Conservation (phyloP, 352 stramenopile genomes). For the Globisporangium nunn region DNA sequence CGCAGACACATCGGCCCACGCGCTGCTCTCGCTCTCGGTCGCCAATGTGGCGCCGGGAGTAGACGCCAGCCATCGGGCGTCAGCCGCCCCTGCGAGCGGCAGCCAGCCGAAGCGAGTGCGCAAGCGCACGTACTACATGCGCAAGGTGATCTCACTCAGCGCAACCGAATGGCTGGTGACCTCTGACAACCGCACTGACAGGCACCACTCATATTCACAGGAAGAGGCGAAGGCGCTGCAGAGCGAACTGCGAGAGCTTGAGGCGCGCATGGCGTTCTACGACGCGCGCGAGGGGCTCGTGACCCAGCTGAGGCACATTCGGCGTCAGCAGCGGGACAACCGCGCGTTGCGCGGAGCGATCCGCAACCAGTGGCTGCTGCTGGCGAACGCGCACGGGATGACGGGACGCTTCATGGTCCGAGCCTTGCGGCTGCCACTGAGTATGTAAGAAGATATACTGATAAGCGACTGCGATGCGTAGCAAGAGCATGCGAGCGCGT, state of each 20-base stretch:
- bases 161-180: too few relatives aligned
- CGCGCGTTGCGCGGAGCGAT: slow-evolving; percentile 21
- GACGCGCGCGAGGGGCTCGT: slow-evolving; percentile 14
- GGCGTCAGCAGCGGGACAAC: slow-evolving; percentile 18
- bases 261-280: slow-evolving; percentile 21
- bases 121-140: slow-evolving; percentile 36
- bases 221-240: slow-evolving; percentile 30
- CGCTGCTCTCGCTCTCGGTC: not conserved
- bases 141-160: slow-evolving; percentile 20
- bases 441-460: not conserved
- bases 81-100: not conserved
- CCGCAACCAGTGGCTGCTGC: slow-evolving; percentile 27
- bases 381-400: slow-evolving; percentile 28
- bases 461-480: not conserved
- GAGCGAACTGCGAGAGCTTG: slow-evolving; percentile 19
- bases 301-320: slow-evolving; percentile 20
- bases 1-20: not conserved
- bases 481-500: slow-evolving; percentile 21
- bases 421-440: not conserved
- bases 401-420: slow-evolving; percentile 29
- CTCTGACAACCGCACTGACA: not conserved
- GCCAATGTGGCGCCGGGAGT: too few relatives aligned
- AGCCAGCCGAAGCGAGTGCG: slow-evolving; percentile 12
- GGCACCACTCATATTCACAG: not conserved
- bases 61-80: not conserved